Evolutionary conservation across 164 flowering plant species (phyloP), one percentile per base, ranked within the genome.

Genomic region (Vitis cinerea): DNA sequence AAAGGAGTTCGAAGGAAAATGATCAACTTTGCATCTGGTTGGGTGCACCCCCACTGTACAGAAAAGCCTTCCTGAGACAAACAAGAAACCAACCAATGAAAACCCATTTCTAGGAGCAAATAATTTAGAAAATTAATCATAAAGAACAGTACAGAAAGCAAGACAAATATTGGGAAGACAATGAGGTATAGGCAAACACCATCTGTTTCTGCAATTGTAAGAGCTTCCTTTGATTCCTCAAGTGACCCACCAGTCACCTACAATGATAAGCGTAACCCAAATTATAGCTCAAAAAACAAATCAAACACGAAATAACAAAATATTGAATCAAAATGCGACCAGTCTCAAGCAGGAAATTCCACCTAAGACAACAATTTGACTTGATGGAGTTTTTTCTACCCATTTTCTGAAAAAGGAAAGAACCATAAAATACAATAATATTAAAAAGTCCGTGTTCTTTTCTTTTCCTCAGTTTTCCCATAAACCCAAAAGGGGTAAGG

Each of bases 201-300:
- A 88, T 95, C 97, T 1, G 94, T 91, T 80, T 95, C 98, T 1
- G 99, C 97, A 79, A 95, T 88, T 12, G 95, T 87, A 50, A 95
- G 89, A 68, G 99, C 98, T 79, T 95, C 90, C 81, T 66, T 88
- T 30, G 99, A 95, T 70, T 95, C 99, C 79, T 92, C 89, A 16
- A 95, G 91, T 15, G 99, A 95, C n/a, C 99, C 99, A 17, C 99
- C 99, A 72, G 99, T 92, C 53, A 95, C 97, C 98, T 92, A 72
- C 47, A 74, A 53, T 29, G 52, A 75, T 37, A 65, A 64, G 54
- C 59, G 61, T 59, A 13, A 56, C 5, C 37, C 50, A 61, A n/a
- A 54, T 49, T 30, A 60, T 14, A 13, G 13, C 37, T 64, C 17
- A 23, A 4, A 15, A 58, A 19, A 52, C 9, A 68, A 11, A 58